Evolutionary conservation across 768 basidiomycete genomes (phyloP).

Genomic region (Kwoniella sp.): DNA sequence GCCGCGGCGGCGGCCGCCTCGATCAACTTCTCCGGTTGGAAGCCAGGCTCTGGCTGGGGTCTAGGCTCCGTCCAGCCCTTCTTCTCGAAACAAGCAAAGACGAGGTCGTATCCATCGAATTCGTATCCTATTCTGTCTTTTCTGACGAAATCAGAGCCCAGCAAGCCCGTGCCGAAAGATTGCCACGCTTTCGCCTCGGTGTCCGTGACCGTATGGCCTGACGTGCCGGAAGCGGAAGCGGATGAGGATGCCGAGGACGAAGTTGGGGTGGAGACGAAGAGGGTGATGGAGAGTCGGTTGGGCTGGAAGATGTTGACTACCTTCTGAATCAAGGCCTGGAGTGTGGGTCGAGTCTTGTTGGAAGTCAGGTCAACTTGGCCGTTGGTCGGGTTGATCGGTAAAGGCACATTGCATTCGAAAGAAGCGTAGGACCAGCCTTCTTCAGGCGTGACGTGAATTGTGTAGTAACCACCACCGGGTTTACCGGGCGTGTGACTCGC

Average conservation of each 20-base stretch:
- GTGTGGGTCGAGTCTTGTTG: slow-evolving; percentile 62
- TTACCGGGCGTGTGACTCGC: slow-evolving; percentile 21
- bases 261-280: slow-evolving; percentile 71
- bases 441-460: slow-evolving; percentile 97
- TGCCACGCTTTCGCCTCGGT: slow-evolving; percentile 70
- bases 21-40: not conserved
- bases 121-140: slow-evolving; percentile 99
- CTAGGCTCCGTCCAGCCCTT: slow-evolving; percentile 39
- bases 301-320: slow-evolving; percentile 94
- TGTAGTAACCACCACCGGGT: slow-evolving; percentile 86
- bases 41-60: not conserved
- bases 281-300: slow-evolving; percentile 75
- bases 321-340: slow-evolving; percentile 77
- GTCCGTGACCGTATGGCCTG: slow-evolving; percentile 51
- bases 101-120: slow-evolving; percentile 68
- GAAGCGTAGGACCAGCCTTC: slow-evolving; percentile 97
- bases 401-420: slow-evolving; percentile 96
- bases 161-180: slow-evolving; percentile 56
- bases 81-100: slow-evolving; percentile 55
- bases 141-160: slow-evolving; percentile 65
- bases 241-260: not conserved
- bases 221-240: not conserved
- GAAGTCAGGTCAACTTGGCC: slow-evolving; percentile 19
- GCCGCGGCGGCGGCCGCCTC: not conserved
- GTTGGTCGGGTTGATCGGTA: slow-evolving; percentile 47